These are phyloP conservation scores for Uronychia setigera DNA, from an alignment of 73 alveolate species.

Conservation along the genomic window DNA sequence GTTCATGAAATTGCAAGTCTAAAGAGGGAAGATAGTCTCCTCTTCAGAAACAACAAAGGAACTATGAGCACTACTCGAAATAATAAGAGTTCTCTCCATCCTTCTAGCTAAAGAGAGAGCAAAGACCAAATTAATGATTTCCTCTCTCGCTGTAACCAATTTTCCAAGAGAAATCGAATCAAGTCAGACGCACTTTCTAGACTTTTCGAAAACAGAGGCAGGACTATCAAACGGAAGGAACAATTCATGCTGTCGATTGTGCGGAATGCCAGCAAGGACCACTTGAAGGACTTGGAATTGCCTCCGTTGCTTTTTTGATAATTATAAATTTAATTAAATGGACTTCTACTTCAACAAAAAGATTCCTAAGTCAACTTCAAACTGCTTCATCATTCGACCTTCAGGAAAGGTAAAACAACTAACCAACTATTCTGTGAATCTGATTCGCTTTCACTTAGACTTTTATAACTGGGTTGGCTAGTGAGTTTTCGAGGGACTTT, in stretches of 20 bases:
- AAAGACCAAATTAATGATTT: neutral
- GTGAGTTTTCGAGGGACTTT: constrained; percentile 5
- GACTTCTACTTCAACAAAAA: constrained; percentile 15
- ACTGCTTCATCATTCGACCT: constrained; percentile 21
- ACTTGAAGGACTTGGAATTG: neutral
- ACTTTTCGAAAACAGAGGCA: neutral
- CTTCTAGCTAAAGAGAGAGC: no score
- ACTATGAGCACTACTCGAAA: no score
- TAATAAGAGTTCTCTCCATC: no score
- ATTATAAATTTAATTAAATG: constrained; percentile 6
- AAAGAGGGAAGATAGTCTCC: no score
- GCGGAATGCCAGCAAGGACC: neutral
- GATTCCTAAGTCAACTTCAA: constrained; percentile 19
- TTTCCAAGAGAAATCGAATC: neutral
- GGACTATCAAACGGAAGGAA: neutral
- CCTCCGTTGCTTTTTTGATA: neutral
- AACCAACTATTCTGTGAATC: neutral
- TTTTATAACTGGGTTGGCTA: constrained; percentile 34
- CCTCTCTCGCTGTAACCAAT: neutral
- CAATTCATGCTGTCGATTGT: neutral
- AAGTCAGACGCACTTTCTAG: neutral
- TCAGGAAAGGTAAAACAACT: constrained; percentile 2
- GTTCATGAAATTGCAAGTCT: no score
- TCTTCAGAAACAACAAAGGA: no score
- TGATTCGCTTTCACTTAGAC: constrained; percentile 7